Base-by-base conservation (phyloP, 345 rosid genomes). In the Trapa incisa region DNA sequence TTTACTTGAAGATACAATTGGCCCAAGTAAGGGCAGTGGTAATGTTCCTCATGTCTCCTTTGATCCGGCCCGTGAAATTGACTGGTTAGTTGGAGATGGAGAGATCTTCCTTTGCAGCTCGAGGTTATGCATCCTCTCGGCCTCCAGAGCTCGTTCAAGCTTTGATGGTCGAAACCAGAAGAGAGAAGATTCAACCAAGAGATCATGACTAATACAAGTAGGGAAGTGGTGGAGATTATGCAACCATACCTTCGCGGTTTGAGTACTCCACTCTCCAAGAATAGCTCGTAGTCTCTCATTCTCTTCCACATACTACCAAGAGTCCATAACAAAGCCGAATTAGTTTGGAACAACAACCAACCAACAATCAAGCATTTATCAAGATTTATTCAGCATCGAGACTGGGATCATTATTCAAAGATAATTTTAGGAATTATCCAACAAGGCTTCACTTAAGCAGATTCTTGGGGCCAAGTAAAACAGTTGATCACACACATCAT, bases 71-170 rank as follows among this genome's bases (percentile, higher is more conserved):
- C 80, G 66, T 54, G 67, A 9, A 38, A 47, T 66, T 6, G 73
- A 35, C 67, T 69, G 82, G 68, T 47, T 78, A 70, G 79, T 73
- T 3, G 53, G 38, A 12, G 63, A 56, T 13, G 76, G 35, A 0
- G 86, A 74, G 37, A 89, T 65, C 79, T 79, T 89, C 85, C 76
- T 89, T 71, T 85, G 98, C 79, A 89, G 70, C 69, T 92, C 97
- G 0, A 87, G 78, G 77, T 85, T 92, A 35, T 94, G 83, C 84
- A 89, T 79, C 69, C 89, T 84, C 75, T 92, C 98, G 47, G 73
- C 77, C 75, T 88, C 98, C 83, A 89, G 74, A 33, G 98, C 90
- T 75, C 98, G 82, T 75, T 90, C 96, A 67, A 93, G 98, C 98
- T 85, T 37, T 47, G 37, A 35, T 1, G 35, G 38, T 32, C 37